Conservation (phyloP, 2,329 filamentous ascomycete genomes). For the Paradendryphiella salina region DNA sequence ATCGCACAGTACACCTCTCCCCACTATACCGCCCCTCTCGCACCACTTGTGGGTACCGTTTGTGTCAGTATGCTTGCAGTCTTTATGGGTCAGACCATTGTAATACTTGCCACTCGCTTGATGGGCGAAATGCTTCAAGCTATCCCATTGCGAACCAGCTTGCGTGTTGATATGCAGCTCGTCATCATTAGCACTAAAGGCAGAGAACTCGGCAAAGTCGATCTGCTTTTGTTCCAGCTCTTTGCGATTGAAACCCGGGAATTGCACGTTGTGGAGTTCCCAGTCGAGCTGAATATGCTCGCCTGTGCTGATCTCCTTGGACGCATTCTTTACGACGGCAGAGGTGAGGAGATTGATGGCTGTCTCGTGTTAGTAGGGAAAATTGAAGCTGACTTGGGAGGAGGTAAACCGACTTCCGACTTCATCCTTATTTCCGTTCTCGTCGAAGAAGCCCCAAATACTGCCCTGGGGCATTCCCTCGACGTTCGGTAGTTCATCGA, state of each 20-base stretch:
- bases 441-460: conserved; percentile 43
- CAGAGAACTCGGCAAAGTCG: conserved; percentile 44
- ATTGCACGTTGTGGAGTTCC: conserved; percentile 60
- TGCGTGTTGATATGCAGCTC: conserved; percentile 42
- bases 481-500: conserved; percentile 40
- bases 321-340: conserved; percentile 55
- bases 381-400: background rate
- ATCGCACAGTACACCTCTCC: conserved; percentile 40
- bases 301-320: conserved; percentile 57
- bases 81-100: conserved; percentile 39
- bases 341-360: conserved; percentile 53
- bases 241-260: conserved; percentile 58
- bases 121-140: conserved; percentile 44
- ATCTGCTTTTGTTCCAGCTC: conserved; percentile 57
- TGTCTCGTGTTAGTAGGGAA: conserved; percentile 28
- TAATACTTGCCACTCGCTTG: conserved; percentile 36
- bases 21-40: conserved; percentile 43
- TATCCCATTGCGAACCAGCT: conserved; percentile 44
- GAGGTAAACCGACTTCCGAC: conserved; percentile 51
- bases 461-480: conserved; percentile 41
- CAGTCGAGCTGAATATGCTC: conserved; percentile 58
- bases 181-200: conserved; percentile 38
- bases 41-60: conserved; percentile 46
- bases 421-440: conserved; percentile 53
- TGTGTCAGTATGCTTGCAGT: conserved; percentile 25